phyloP scores from a whole-genome alignment of 768 basidiomycete genomes.

The Hygrophoropsis aurantiaca region DNA sequence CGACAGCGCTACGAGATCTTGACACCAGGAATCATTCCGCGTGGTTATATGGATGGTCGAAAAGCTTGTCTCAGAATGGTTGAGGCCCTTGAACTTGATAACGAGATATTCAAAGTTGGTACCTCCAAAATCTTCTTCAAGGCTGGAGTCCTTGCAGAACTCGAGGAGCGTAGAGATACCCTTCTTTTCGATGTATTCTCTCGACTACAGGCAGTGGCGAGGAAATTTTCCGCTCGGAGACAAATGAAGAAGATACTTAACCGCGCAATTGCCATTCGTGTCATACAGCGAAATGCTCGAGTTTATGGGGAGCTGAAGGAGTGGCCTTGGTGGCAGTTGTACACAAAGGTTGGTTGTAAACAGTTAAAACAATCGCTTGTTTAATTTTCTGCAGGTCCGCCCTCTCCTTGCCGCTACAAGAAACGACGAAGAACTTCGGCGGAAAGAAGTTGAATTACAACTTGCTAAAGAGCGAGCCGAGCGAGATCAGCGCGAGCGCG shows the following conservation, averaged over 20 bases:
- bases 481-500: slow-evolving; percentile 79
- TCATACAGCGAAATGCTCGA: slow-evolving; percentile 91
- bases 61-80: slow-evolving; percentile 93
- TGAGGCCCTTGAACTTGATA: slow-evolving; percentile 83
- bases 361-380: slow-evolving; percentile 9
- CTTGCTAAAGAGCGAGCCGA: slow-evolving; percentile 84
- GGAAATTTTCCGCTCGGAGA: slow-evolving; percentile 83
- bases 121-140: slow-evolving; percentile 99
- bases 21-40: slow-evolving; percentile 89
- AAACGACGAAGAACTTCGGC: slow-evolving; percentile 86
- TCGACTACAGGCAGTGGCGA: slow-evolving; percentile 79
- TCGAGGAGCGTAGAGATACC: slow-evolving; percentile 89
- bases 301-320: slow-evolving; percentile 87
- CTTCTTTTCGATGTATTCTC: slow-evolving; percentile 90
- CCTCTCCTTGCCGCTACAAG: slow-evolving; percentile 91
- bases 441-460: slow-evolving; percentile 82
- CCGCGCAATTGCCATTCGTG: slow-evolving; percentile 85
- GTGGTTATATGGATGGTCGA: slow-evolving; percentile 96
- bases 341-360: slow-evolving; percentile 69
- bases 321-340: slow-evolving; percentile 99
- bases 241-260: slow-evolving; percentile 95
- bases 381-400: slow-evolving; percentile 59
- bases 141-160: slow-evolving; percentile 92
- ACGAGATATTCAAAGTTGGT: slow-evolving; percentile 83
- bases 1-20: slow-evolving; percentile 95